These are phyloP conservation scores for Ophiocordyceps australis DNA, from an alignment of 2,329 filamentous ascomycete species.

Conservation along the genomic window DNA sequence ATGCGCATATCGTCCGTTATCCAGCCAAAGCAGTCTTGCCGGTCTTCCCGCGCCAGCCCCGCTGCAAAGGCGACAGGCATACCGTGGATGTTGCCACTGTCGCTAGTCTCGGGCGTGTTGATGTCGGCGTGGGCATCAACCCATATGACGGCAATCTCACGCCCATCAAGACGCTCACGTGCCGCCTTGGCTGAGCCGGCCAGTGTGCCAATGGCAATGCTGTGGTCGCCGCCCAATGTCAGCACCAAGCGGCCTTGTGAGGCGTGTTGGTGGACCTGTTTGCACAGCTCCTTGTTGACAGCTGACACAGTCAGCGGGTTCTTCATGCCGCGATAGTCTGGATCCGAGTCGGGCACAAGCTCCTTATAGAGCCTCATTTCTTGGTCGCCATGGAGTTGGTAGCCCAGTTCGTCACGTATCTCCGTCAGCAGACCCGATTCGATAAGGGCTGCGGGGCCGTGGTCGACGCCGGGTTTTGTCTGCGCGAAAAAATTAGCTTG, in stretches of 20 bases:
- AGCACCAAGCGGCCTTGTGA: conserved; percentile 70
- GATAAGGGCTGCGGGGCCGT: conserved; percentile 76
- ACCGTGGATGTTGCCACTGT: conserved; percentile 87
- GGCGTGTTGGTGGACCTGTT: conserved; percentile 79
- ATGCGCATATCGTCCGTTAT: conserved; percentile 51
- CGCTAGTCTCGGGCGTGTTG: conserved; percentile 83
- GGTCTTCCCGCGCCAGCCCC: conserved; percentile 60
- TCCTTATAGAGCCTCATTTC: conserved; percentile 68
- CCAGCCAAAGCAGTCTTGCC: conserved; percentile 80
- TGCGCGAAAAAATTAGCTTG: conserved; percentile 14
- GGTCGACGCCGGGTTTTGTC: conserved; percentile 85
- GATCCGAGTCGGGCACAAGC: conserved; percentile 52
- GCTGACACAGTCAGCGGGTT: conserved; percentile 72
- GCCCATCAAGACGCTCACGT: conserved; percentile 59
- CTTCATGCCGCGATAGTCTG: conserved; percentile 83
- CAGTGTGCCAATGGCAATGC: conserved; percentile 87
- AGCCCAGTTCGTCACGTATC: conserved; percentile 70
- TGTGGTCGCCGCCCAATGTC: conserved; percentile 91
- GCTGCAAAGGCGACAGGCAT: conserved; percentile 94
- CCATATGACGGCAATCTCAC: conserved; percentile 92
- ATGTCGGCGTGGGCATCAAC: conserved; percentile 97
- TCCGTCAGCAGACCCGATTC: conserved; percentile 72
- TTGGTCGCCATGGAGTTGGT: conserved; percentile 72
- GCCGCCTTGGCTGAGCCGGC: conserved; percentile 74
- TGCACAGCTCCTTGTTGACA: conserved; percentile 62